Percentiles rank a stretch among this genome's conserved stretches.
Evolutionary conservation across 2,329 filamentous ascomycete genomes (phyloP).

Genomic region (Pochonia chlamydosporia): DNA sequence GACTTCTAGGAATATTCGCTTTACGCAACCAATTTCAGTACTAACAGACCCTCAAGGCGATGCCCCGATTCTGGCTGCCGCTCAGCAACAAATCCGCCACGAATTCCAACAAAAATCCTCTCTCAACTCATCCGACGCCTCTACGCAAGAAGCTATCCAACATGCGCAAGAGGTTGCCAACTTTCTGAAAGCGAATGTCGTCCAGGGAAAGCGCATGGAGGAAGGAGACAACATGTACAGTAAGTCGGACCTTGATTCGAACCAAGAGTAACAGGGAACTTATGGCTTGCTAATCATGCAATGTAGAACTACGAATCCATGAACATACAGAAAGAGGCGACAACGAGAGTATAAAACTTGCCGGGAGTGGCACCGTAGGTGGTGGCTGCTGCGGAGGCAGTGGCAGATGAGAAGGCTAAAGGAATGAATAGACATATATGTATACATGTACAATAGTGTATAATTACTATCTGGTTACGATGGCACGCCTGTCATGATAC

Average conservation of each 20-base stretch:
- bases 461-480: constrained; percentile 7
- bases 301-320: constrained; percentile 76
- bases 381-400: constrained; percentile 24
- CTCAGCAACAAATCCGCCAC: constrained; percentile 64
- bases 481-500: constrained; percentile 15
- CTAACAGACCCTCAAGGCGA: constrained; percentile 53
- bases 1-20: constrained; percentile 6
- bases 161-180: constrained; percentile 79
- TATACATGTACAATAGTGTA: constrained; percentile 13
- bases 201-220: constrained; percentile 64
- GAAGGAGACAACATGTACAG: constrained; percentile 47
- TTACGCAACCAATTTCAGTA: constrained; percentile 1
- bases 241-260: constrained; percentile 35
- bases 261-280: background rate
- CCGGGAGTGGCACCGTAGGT: constrained; percentile 29
- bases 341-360: constrained; percentile 81
- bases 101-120: constrained; percentile 65
- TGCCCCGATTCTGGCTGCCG: constrained; percentile 58
- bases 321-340: constrained; percentile 86
- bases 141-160: constrained; percentile 58
- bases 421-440: constrained; percentile 12
- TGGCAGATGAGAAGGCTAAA: background rate
- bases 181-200: constrained; percentile 76
- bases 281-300: background rate
- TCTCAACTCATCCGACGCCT: constrained; percentile 51